A percentile compares a stretch with the other conserved stretches of the same genome.
These are phyloP conservation scores for Aspergillus pseudonomiae DNA, from an alignment of 2,329 filamentous ascomycete species.

Conservation along the genomic window DNA sequence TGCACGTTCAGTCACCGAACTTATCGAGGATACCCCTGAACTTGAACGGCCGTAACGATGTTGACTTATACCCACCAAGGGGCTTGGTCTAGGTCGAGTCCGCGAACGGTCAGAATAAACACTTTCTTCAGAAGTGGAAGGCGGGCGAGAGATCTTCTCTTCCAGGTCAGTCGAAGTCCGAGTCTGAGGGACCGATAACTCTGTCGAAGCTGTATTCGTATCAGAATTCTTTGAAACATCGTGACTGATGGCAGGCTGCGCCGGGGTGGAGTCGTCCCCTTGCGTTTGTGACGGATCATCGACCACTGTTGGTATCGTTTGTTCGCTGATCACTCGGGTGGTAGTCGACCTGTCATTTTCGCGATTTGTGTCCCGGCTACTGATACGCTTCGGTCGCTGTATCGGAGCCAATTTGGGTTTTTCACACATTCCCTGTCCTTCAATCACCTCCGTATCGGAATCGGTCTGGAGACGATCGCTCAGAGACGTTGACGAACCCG, in stretches of 20 bases:
- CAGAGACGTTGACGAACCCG: slow-evolving; percentile 25
- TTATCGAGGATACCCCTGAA: slow-evolving; percentile 27
- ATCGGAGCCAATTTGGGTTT: slow-evolving; percentile 30
- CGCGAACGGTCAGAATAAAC: slow-evolving; percentile 32
- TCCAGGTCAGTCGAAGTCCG: slow-evolving; percentile 9
- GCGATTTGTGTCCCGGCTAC: slow-evolving; percentile 28
- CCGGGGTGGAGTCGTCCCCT: slow-evolving; percentile 27
- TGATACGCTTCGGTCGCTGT: slow-evolving; percentile 35
- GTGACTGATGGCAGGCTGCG: slow-evolving; percentile 14
- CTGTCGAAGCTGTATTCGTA: slow-evolving; percentile 11
- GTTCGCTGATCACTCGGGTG: slow-evolving; percentile 26
- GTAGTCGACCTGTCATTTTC: slow-evolving; percentile 26
- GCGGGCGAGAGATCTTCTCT: slow-evolving; percentile 25
- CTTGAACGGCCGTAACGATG: slow-evolving; percentile 25
- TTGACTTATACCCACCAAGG: slow-evolving; percentile 27
- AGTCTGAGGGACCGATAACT: slow-evolving; percentile 12
- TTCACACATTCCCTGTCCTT: slow-evolving; percentile 36
- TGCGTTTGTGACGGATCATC: slow-evolving; percentile 29
- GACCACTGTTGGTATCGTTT: slow-evolving; percentile 18
- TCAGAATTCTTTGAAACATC: slow-evolving; percentile 11
- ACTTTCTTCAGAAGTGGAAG: slow-evolving; percentile 35
- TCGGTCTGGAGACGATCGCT: slow-evolving; percentile 20
- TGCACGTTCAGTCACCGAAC: slow-evolving; percentile 38
- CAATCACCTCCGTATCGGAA: slow-evolving; percentile 32
- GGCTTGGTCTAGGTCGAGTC: slow-evolving; percentile 28